Percentiles rank a stretch among this genome's conserved stretches.
These are phyloP conservation scores for Trametes pubescens DNA, from an alignment of 1,284 basidiomycete genomes.

Conservation along the genomic window DNA sequence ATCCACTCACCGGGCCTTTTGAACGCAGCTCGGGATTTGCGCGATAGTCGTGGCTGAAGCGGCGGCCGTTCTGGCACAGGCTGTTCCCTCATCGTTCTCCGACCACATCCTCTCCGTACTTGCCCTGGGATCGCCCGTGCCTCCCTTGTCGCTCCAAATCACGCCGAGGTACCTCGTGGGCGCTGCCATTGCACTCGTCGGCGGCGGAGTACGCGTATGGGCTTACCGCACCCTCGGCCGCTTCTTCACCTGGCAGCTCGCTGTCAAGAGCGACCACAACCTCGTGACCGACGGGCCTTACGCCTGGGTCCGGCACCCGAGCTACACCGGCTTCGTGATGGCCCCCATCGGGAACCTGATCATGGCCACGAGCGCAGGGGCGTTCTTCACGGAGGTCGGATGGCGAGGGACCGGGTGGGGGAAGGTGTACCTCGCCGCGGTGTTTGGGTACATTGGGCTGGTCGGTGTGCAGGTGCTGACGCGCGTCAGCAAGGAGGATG, in stretches of 20 bases:
- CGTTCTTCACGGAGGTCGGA: constrained; percentile 10
- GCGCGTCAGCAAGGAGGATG: constrained; percentile 19
- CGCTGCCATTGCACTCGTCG: constrained; percentile 6
- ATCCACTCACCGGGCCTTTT: background rate
- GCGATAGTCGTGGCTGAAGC: background rate
- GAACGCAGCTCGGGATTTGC: background rate
- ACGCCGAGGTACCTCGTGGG: constrained; percentile 4
- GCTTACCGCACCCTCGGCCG: constrained; percentile 21
- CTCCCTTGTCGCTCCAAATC: background rate
- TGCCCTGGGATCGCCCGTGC: background rate
- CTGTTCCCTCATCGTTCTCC: constrained; percentile 4
- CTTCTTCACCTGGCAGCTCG: constrained; percentile 23
- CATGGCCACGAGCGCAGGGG: constrained; percentile 6
- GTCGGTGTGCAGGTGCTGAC: constrained; percentile 4
- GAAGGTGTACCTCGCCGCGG: background rate
- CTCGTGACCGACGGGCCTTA: constrained; percentile 23
- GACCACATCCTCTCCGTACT: constrained; percentile 2
- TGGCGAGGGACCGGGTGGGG: background rate
- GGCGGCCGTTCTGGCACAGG: constrained; percentile 3
- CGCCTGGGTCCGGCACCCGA: constrained; percentile 23
- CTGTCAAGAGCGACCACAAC: constrained; percentile 18
- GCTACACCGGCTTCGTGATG: constrained; percentile 20
- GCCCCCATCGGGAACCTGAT: constrained; percentile 12
- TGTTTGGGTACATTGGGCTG: constrained; percentile 2
- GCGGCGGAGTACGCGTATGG: constrained; percentile 6